Evolutionary conservation across 2,329 filamentous ascomycete genomes (phyloP), one percentile per base, ranked within the genome.

Genomic region (Ophiostoma australiae): DNA sequence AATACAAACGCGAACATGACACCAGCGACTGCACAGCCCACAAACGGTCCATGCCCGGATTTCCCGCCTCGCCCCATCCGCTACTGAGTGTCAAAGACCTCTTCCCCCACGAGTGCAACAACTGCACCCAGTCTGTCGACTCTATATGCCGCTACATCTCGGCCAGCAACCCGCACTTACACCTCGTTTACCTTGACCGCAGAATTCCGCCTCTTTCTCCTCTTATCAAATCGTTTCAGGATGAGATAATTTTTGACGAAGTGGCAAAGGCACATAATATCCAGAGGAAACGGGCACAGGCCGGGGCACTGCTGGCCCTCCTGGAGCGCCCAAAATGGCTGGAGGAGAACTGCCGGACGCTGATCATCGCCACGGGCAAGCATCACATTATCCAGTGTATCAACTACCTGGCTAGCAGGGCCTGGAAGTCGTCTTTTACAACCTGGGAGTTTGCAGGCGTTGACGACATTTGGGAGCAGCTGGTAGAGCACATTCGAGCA

Each of bases 401-500:
- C 11, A 27, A 63, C n/a, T 63, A 63, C 13, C 58, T 63, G 13
- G 23, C 23, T 13, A 27, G 27, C 11, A 33, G 27, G 27, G 15
- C 17, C 27, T 63, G 27, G 58, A 23, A 63, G 58, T 31, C 58
- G 27, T 17, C 58, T 11, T 63, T 33, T 17, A 4, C 4, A 6
- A 63, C 27, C 27, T 63, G 58, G 58, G 7, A 63, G 27, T 63
- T 63, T 63, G 58, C 27, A 6, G 58, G 58, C 7, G 58, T 63
- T 27, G 58, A 63, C 13, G 58, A 35, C 11, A 33, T 63, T 27
- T 63, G 27, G 58, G 58, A 31, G 27, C 58, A 31, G 58, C 27
- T 33, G 15, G n/a, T 63, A 1, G n/a, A 33, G 1, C 52, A 41
- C n/a, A 37, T 72, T 6, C 69, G 23, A 69, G 73, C 48, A 5